Evolutionary conservation across 1,139 yeast genomes (phyloP).

Genomic region (Kurtzmaniella natalensis): DNA sequence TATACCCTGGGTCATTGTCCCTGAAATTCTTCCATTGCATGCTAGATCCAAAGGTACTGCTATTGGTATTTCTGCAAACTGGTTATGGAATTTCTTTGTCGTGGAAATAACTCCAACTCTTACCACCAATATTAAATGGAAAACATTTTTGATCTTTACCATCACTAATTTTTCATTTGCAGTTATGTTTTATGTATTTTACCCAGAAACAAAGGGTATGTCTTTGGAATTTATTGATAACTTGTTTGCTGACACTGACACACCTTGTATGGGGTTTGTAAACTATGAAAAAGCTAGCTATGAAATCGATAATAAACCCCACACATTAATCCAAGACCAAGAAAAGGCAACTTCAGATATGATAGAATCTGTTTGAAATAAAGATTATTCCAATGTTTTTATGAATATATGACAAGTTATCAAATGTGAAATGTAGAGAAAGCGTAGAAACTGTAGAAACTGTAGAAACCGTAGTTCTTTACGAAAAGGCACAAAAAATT

Average conservation of each 20-base stretch:
- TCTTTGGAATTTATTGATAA: slow-evolving; percentile 28
- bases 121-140: slow-evolving; percentile 21
- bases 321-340: too few species aligned
- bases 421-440: too few species aligned
- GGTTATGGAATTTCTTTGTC: slow-evolving; percentile 37
- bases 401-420: too few species aligned
- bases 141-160: slow-evolving; percentile 26
- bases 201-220: slow-evolving; percentile 29
- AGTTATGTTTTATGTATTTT: slow-evolving; percentile 20
- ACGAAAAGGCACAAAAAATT: too few species aligned
- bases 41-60: slow-evolving; percentile 29
- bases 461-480: too few species aligned
- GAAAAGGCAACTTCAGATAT: too few species aligned
- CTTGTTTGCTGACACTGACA: slow-evolving; percentile 16
- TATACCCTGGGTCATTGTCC: slow-evolving; percentile 24
- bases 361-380: too few species aligned
- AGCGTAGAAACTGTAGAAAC: too few species aligned
- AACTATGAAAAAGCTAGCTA: too few species aligned
- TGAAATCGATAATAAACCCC: too few species aligned
- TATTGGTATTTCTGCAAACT: slow-evolving; percentile 34
- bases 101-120: slow-evolving; percentile 29
- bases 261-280: too few species aligned
- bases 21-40: slow-evolving; percentile 20
- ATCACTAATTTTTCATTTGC: slow-evolving; percentile 20
- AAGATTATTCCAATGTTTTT: too few species aligned